phyloP scores from a whole-genome alignment of 2,329 filamentous ascomycete genomes.

The Coniochaeta pulveracea region DNA sequence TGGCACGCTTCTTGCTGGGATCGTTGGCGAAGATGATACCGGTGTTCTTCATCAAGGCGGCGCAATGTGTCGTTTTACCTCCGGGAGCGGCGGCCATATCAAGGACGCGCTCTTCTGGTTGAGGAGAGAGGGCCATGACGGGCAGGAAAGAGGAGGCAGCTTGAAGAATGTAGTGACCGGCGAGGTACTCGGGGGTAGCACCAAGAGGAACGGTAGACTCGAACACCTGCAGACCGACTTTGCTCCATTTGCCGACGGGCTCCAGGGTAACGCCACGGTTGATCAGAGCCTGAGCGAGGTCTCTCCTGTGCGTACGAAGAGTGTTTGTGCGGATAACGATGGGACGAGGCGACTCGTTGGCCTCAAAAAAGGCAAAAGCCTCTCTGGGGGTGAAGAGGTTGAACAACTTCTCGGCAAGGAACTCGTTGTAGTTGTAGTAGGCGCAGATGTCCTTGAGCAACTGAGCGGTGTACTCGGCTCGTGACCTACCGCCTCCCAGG shows the following conservation, averaged over 20 bases:
- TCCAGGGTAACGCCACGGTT: conserved; percentile 94
- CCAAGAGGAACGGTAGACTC: conserved; percentile 70
- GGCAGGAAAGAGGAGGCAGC: conserved; percentile 94
- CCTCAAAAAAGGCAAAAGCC: conserved; percentile 97
- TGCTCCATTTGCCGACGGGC: conserved; percentile 96
- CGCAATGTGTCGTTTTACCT: conserved; percentile 92
- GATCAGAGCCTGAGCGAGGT: conserved; percentile 86
- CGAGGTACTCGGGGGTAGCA: conserved; percentile 94
- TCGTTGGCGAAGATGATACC: conserved; percentile 95
- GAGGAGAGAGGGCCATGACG: conserved; percentile 92
- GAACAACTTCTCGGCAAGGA: conserved; percentile 73
- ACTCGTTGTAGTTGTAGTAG: conserved; percentile 94
- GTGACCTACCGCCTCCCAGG: conserved; percentile 68
- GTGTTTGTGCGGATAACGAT: conserved; percentile 97
- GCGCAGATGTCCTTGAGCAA: conserved; percentile 85
- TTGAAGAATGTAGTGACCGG: conserved; percentile 95
- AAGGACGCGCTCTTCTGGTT: conserved; percentile 82
- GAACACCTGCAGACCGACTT: conserved; percentile 94
- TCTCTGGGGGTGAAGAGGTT: conserved; percentile 85
- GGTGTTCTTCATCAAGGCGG: conserved; percentile 97
- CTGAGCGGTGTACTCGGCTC: conserved; percentile 79
- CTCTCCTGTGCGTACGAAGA: conserved; percentile 61
- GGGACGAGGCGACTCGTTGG: conserved; percentile 76
- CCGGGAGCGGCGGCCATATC: conserved; percentile 93
- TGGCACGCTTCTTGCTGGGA: conserved; percentile 82